phyloP scores from a whole-genome alignment of 2,329 filamentous ascomycete species.

The Talaromyces sp. region DNA sequence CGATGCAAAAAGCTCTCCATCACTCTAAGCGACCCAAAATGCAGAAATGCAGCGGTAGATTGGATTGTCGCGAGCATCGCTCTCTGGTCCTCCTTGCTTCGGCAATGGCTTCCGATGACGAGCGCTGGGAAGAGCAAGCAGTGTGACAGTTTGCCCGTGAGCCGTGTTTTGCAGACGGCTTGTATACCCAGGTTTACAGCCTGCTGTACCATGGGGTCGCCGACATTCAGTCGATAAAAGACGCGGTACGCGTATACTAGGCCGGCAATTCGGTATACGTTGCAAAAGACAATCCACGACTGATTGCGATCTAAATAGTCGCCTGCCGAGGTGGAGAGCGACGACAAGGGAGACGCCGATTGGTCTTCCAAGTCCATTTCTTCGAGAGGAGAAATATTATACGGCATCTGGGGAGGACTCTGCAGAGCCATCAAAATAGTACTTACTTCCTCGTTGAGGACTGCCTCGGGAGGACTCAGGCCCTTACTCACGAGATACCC shows the following conservation, averaged over 20 bases:
- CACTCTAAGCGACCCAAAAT: constrained; percentile 11
- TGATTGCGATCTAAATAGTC: constrained; percentile 24
- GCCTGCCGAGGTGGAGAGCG: constrained; percentile 1
- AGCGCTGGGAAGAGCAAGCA: constrained; percentile 13
- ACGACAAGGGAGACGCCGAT: background rate
- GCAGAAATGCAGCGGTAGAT: constrained; percentile 10
- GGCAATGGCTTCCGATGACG: constrained; percentile 13
- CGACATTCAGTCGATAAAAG: constrained; percentile 34
- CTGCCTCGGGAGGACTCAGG: background rate
- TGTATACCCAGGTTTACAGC: constrained; percentile 6
- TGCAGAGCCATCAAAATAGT: constrained; percentile 3
- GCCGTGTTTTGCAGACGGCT: constrained; percentile 11
- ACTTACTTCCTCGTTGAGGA: background rate
- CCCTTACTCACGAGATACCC: constrained; percentile 1
- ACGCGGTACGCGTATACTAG: constrained; percentile 41
- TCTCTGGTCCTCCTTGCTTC: background rate
- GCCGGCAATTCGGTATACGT: constrained; percentile 37
- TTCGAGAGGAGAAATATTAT: background rate
- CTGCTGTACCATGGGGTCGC: constrained; percentile 37
- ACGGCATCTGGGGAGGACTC: background rate
- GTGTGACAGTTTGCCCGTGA: constrained; percentile 13
- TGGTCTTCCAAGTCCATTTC: background rate
- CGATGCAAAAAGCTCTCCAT: constrained; percentile 12
- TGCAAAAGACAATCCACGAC: constrained; percentile 30
- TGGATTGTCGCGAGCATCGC: constrained; percentile 7